These are phyloP conservation scores for Penicillium fuscoglaucum DNA, from an alignment of 2,329 filamentous ascomycete genomes.

Conservation along the genomic window DNA sequence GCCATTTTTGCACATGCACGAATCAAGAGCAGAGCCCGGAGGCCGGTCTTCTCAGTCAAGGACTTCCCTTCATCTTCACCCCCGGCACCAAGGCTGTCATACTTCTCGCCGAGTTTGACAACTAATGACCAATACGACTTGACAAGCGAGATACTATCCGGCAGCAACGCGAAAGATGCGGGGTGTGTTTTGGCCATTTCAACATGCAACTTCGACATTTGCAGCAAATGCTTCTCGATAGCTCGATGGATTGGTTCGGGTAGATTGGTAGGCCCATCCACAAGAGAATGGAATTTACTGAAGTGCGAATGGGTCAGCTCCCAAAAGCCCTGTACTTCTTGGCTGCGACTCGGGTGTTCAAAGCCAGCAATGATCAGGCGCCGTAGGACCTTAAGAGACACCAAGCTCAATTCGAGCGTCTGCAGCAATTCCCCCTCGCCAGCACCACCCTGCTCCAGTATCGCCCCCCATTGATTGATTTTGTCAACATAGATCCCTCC, in stretches of 20 bases:
- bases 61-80: constrained; percentile 52
- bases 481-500: constrained; percentile 75
- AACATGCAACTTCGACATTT: constrained; percentile 88
- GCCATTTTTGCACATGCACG: constrained; percentile 82
- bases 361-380: constrained; percentile 79
- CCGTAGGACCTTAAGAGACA: constrained; percentile 76
- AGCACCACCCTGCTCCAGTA: constrained; percentile 58
- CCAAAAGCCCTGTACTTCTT: constrained; percentile 79
- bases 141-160: constrained; percentile 74
- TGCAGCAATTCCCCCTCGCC: constrained; percentile 61
- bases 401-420: constrained; percentile 73
- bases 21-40: constrained; percentile 80
- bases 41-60: constrained; percentile 73
- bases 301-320: constrained; percentile 73
- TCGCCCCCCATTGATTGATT: constrained; percentile 66
- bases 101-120: constrained; percentile 72
- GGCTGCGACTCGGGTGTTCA: constrained; percentile 77
- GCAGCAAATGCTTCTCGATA: constrained; percentile 82
- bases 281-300: constrained; percentile 68
- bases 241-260: constrained; percentile 56
- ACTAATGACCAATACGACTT: constrained; percentile 84
- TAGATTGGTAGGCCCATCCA: constrained; percentile 59
- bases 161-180: constrained; percentile 77
- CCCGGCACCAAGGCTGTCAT: constrained; percentile 44
- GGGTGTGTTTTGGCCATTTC: constrained; percentile 80